Conservation (phyloP, 441 rosid species). For the Omphalea diandra region DNA sequence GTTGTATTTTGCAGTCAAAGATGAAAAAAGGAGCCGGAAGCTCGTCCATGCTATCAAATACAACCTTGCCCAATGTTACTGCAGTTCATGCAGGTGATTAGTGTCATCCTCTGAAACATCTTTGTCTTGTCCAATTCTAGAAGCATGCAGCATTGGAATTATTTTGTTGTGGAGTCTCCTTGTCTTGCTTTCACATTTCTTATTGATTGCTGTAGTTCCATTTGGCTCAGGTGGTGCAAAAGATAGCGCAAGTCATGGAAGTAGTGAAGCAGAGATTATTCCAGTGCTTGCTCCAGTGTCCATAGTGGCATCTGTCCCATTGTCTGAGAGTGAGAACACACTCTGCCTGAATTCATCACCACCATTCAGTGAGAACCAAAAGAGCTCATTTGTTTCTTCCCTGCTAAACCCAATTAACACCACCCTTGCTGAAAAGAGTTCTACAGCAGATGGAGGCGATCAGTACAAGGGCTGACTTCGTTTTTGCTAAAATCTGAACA, state of each 20-base stretch:
- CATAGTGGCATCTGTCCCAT: constrained; percentile 25
- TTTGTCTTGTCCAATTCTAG: background rate
- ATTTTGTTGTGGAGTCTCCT: background rate
- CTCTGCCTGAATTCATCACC: constrained; percentile 25
- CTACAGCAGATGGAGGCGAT: constrained; percentile 22
- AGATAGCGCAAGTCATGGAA: constrained; percentile 39
- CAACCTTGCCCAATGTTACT: constrained; percentile 28
- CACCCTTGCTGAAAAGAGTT: constrained; percentile 35
- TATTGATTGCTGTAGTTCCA: constrained; percentile 24
- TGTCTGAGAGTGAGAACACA: constrained; percentile 33
- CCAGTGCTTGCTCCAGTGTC: constrained; percentile 24
- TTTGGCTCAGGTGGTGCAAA: constrained; percentile 32
- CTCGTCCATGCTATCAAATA: constrained; percentile 32
- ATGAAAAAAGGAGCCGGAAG: constrained; percentile 66
- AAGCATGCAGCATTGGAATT: background rate
- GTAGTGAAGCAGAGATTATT: constrained; percentile 46
- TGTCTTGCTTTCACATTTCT: constrained; percentile 19
- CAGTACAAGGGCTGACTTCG: constrained; percentile 15
- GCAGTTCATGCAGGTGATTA: constrained; percentile 53
- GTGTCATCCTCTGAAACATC: background rate
- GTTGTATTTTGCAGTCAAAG: constrained; percentile 55
- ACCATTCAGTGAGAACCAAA: constrained; percentile 31
- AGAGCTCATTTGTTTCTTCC: constrained; percentile 28
- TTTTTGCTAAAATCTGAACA: background rate
- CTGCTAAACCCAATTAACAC: constrained; percentile 38